Percentiles rank a stretch among this genome's conserved stretches.
phyloP scores from a whole-genome alignment of 495 filamentous ascomycete species.

The Penicillium macrosclerotiorum region DNA sequence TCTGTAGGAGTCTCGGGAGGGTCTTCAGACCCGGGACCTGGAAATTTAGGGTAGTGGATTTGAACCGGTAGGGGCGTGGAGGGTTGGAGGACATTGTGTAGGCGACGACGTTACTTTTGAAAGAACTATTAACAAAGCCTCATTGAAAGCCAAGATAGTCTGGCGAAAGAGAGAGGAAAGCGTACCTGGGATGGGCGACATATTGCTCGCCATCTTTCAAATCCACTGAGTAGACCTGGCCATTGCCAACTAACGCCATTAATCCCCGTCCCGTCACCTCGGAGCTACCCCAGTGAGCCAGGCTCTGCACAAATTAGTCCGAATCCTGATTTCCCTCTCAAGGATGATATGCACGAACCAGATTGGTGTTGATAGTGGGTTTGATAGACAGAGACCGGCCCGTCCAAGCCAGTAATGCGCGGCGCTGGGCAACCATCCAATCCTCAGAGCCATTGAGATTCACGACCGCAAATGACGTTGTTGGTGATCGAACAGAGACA shows the following conservation, averaged over 20 bases:
- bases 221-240: conserved; percentile 80
- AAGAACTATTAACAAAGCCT: too few species aligned
- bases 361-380: conserved; percentile 68
- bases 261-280: conserved; percentile 83
- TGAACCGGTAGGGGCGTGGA: conserved; percentile 81
- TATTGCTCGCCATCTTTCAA: conserved; percentile 81
- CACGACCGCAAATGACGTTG: conserved; percentile 80
- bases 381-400: conserved; percentile 75
- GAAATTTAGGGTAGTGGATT: conserved; percentile 69
- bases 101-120: conserved; percentile 74
- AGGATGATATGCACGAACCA: conserved; percentile 51
- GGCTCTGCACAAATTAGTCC: conserved; percentile 55
- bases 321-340: not conserved
- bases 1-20: conserved; percentile 53
- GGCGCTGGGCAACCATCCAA: conserved; percentile 87
- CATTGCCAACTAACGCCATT: conserved; percentile 76
- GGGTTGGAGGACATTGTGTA: conserved; percentile 73
- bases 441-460: conserved; percentile 92
- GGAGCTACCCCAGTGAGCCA: conserved; percentile 90
- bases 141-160: too few species aligned
- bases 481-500: conserved; percentile 79
- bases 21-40: conserved; percentile 67
- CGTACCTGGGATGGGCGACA: conserved; percentile 73
- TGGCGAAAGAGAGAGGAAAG: too few species aligned
- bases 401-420: conserved; percentile 92